Base-by-base conservation (phyloP, 2,329 filamentous ascomycete genomes). In the Chrysoporthe austroafricana region DNA sequence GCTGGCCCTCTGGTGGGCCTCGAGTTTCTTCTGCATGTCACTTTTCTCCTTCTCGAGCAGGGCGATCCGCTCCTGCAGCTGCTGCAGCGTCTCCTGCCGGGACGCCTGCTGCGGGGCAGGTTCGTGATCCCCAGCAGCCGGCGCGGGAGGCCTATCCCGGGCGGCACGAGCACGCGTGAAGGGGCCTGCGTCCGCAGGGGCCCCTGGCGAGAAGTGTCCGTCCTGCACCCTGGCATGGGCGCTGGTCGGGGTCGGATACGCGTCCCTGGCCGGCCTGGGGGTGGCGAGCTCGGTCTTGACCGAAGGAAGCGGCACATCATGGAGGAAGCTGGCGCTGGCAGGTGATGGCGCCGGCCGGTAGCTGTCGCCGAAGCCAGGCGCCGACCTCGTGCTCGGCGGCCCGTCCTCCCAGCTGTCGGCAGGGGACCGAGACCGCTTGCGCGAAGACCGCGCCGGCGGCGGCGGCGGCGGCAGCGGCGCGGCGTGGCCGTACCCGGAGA, bases 361-460 rank as follows among this genome's bases (percentile, higher is more conserved):
- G 7, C 8, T 21, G 44, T 8, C 8, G 32, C 32, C 44, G 5
- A 48, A 50, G 36, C 50, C 14, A 5, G 44, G 18, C 18, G 58
- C 62, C 9, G 54, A 56, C 34, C 68, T 70, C 11, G 68, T 34
- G 43, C 43, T 52, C 8, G 58, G 62, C 3, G 59, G n/a, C 13
- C 32, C 42, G 4, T 18, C 16, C 6, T 32, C 46, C 44, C 32
- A 18, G 36, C 26, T 21, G 9, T 52, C 58, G 3, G 66, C 62
- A 9, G 59, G 52, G 4, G 65, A 66, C 7, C 68, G 66, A 14
- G 65, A 66, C 14, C 68, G 58, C 34, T 70, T 70, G 34, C 62
- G 59, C 39, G 56, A 16, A 39, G 16, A 42, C 5, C 42, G 54
- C 50, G 44, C 34, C 7, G 34, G 1, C 39, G 3, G 2, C 26